Evolutionary conservation across 129 eudicot genomes (phyloP), one percentile per base, ranked within the genome.

Genomic region (Escallonia herrerae): DNA sequence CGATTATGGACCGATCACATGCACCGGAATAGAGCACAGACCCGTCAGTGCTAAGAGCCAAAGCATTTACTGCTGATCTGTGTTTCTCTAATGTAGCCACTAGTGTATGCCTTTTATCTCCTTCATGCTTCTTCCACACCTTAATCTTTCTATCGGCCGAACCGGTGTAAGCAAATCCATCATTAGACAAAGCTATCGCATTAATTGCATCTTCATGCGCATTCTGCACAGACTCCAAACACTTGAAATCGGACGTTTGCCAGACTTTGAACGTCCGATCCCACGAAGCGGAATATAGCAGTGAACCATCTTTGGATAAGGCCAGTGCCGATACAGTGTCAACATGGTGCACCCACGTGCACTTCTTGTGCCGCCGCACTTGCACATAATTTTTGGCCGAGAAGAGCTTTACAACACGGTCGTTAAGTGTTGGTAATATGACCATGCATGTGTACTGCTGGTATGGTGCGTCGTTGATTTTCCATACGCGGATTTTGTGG

Each of bases 141-240:
- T 88, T 87, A 38, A 91, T 88, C 41, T 77, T 87, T 64, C 70
- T 75, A 55, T 91, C 98, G 2, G 87, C 95, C 4, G 98, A 91
- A 2, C 96, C 91, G 3, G 98, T 91, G 78, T 82, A 91, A 0
- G 87, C 74, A 3, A n/a, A 47, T 0, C 91, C 95, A 60, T 85
- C 86, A 4, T 4, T 13, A 22, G 95, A 85, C 5, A 78, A 58
- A 0, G 69, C 87, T 2, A 91, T 72, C 6, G 95, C 86, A 72
- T 91, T 91, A 8, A 91, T 91, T 2, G 98, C 98, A 51, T 91
- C 98, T 6, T 91, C 98, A 43, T 91, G 98, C 0, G 98, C 98
- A 11, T 73, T 76, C 65, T 63, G 50, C 2, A 88, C 79, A 10
- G 98, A 91, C 44, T 85, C 96, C 55, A 88, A 44, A 74, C 98